phyloP scores from a whole-genome alignment of 129 eudicot genomes.

The Arctium minus region DNA sequence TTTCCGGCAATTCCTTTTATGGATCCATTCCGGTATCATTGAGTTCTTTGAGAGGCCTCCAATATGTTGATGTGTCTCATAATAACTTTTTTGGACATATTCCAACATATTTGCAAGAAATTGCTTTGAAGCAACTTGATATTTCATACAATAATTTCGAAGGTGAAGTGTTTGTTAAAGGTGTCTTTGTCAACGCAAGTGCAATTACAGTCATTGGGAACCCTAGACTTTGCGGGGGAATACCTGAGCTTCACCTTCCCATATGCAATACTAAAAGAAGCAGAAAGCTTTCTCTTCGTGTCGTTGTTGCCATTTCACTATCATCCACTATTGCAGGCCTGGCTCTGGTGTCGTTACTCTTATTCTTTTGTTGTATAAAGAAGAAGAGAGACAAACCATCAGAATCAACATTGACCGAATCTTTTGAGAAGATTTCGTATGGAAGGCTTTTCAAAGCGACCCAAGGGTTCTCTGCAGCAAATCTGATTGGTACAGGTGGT shows the following conservation, averaged over 20 bases:
- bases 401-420: not conserved
- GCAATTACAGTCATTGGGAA: conserved; percentile 20
- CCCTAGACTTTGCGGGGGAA: conserved; percentile 25
- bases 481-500: conserved; percentile 34
- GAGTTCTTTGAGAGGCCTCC: conserved; percentile 12
- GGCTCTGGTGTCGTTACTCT: not conserved
- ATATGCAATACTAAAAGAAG: conserved; percentile 6
- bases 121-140: not conserved
- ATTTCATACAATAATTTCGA: conserved; percentile 24
- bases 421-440: conserved; percentile 25
- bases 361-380: not conserved
- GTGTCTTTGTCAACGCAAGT: conserved; percentile 22
- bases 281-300: not conserved
- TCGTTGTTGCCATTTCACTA: not conserved
- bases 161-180: conserved; percentile 4
- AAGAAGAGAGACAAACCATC: conserved; percentile 2
- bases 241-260: conserved; percentile 1
- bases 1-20: conserved; percentile 11
- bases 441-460: conserved; percentile 28
- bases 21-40: conserved; percentile 8
- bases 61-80: conserved; percentile 6
- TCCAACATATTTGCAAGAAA: conserved; percentile 3
- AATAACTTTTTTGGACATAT: conserved; percentile 21
- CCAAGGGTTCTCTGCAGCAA: conserved; percentile 20
- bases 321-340: not conserved